Evolutionary conservation across 2,329 filamentous ascomycete species (phyloP), one percentile per base, ranked within the genome.

Genomic region (Cercospora sp.): DNA sequence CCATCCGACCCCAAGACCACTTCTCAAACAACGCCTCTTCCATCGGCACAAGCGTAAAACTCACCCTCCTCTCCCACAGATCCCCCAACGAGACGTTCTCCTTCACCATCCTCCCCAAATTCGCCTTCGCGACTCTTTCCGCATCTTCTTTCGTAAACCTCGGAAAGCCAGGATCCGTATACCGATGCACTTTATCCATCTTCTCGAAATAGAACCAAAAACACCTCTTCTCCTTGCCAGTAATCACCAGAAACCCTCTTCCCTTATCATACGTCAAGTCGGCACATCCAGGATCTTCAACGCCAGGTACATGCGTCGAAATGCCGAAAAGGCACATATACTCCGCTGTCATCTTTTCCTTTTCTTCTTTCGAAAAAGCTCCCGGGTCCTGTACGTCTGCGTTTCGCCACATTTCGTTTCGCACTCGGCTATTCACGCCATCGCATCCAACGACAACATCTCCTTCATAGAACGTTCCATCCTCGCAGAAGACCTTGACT

Each of bases 321-420:
- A 81, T 82, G 5, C 80, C 80, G 55, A 80, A 82, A n/a, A 77
- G 77, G 69, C 79, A 81, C 10, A 70, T 68, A 45, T 80, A 81
- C 33, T 70, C 67, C 9, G 71, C 72, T 36, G 64, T 48, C 55
- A 75, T 65, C 12, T 51, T 72, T 20, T 53, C 66, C 45, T 70
- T 70, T 18, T 75, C 74, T 23, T 70, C 64, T 6, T 28, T 60
- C 1, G 68, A 48, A 51, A 75, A 70, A 68, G 53, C 53, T 1
- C 63, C 64, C 0, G 72, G 66, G 13, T 68, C 60, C 3, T 64
- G 28, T 7, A 70, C 48, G 18, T 65, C 64, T 3, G 71, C 69
- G 20, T 69, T 66, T 8, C 74, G 68, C 73, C 73, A 75, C 73
- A 75, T 75, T 51, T 74, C 73, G 5, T 67, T 63, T 31, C 73